phyloP scores from a whole-genome alignment of 2,329 filamentous ascomycete genomes.

The Tympanopsis confertula region DNA sequence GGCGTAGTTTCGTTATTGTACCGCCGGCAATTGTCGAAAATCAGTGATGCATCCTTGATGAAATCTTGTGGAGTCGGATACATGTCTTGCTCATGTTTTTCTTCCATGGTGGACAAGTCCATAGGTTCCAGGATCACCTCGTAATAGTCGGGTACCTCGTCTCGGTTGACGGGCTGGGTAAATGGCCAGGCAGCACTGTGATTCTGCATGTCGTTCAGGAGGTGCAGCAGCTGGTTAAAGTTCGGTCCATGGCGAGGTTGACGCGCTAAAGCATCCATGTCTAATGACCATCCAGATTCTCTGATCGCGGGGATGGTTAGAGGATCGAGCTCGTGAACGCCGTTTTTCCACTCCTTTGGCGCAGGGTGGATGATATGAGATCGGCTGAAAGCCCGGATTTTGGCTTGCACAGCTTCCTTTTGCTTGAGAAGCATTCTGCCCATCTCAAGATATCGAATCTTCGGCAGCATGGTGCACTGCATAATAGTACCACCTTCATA shows the following conservation, averaged over 20 bases:
- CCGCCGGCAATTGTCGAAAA: constrained; percentile 88
- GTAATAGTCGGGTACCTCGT: constrained; percentile 98
- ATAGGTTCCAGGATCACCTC: constrained; percentile 97
- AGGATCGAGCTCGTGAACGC: constrained; percentile 66
- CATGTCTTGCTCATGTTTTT: constrained; percentile 83
- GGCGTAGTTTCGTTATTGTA: constrained; percentile 95
- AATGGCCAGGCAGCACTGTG: constrained; percentile 92
- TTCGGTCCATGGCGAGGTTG: constrained; percentile 93
- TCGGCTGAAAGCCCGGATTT: constrained; percentile 83
- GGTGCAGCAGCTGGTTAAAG: constrained; percentile 83
- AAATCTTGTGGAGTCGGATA: constrained; percentile 91
- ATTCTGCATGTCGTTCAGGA: constrained; percentile 92
- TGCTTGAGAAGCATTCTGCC: constrained; percentile 94
- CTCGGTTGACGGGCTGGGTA: constrained; percentile 80
- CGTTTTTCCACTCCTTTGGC: constrained; percentile 75
- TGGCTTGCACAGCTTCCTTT: constrained; percentile 87
- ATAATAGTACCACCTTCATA: constrained; percentile 98
- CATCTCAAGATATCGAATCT: constrained; percentile 84
- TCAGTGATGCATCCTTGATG: constrained; percentile 72
- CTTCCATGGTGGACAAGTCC: constrained; percentile 93
- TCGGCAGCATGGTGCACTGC: constrained; percentile 96
- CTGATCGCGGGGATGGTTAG: constrained; percentile 79
- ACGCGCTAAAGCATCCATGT: constrained; percentile 93
- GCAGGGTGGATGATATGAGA: constrained; percentile 79
- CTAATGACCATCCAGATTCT: constrained; percentile 85